These are phyloP conservation scores for Suillus decipiens DNA, from an alignment of 768 basidiomycete species.

Conservation along the genomic window DNA sequence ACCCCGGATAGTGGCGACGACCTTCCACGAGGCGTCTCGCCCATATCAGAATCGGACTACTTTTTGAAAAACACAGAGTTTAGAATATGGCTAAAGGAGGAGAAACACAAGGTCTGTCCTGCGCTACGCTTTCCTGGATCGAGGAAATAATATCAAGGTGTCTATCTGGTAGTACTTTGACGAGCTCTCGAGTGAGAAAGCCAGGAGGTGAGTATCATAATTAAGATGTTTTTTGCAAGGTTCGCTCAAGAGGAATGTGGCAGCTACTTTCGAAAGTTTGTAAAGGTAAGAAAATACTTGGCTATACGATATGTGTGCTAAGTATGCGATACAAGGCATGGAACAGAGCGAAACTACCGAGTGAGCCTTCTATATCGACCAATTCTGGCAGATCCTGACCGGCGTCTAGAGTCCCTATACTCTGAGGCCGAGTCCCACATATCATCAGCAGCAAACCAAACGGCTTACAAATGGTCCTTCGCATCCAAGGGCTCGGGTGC, in stretches of 20 bases:
- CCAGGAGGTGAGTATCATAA: conserved; percentile 58
- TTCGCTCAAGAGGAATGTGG: conserved; percentile 19
- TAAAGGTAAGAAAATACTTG: conserved; percentile 53
- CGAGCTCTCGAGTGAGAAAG: conserved; percentile 79
- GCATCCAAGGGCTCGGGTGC: conserved; percentile 63
- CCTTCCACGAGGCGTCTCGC: conserved; percentile 57
- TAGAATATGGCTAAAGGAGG: conserved; percentile 81
- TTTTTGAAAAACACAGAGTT: conserved; percentile 90
- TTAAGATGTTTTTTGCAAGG: conserved; percentile 28
- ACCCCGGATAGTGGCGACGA: conserved; percentile 45
- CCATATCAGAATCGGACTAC: conserved; percentile 83
- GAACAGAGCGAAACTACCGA: conserved; percentile 76
- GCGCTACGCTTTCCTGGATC: conserved; percentile 38
- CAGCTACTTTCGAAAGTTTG: conserved; percentile 93
- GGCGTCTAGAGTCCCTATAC: conserved; percentile 52
- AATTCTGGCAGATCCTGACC: conserved; percentile 5
- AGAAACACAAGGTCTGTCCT: conserved; percentile 53
- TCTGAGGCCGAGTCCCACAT: conserved; percentile 57
- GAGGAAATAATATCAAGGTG: not conserved
- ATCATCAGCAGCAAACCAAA: conserved; percentile 64
- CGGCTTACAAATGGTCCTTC: conserved; percentile 89
- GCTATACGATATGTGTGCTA: conserved; percentile 4
- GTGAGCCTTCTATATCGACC: conserved; percentile 35
- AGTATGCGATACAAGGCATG: conserved; percentile 52
- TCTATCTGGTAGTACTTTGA: conserved; percentile 69